Evolutionary conservation across 2,329 filamentous ascomycete genomes (phyloP), one percentile per base, ranked within the genome.

Genomic region (Coniochaeta prunicola): DNA sequence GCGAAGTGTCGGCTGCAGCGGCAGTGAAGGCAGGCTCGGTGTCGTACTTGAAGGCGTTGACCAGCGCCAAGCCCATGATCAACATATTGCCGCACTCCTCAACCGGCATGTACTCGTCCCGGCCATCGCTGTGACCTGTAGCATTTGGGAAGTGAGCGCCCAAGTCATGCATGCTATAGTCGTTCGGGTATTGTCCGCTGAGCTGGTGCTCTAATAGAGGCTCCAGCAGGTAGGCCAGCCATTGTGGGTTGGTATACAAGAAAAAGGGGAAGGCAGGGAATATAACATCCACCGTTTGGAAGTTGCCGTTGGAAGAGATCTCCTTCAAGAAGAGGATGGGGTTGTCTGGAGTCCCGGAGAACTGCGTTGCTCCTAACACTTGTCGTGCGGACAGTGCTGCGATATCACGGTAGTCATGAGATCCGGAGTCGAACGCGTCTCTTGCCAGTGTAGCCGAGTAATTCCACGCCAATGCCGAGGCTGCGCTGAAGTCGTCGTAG

Each of bases 261-360:
- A 93, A 93, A 78, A 93, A 94, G 0, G 91, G 90, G 72, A 91
- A 92, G 0, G 90, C 82, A 0, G 90, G 91, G 76, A 92, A 94
- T 65, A 96, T 93, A 59, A 96, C 89, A 74, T 93, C 90, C 12
- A 94, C 88, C 0, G 90, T 94, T 69, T 94, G 90, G 71, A 87
- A 87, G 67, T 96, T 93, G 4, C 90, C 90, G 65, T 93, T 89
- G 2, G 88, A 92, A 1, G 89, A 91, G 59, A 94, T 93, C 70
- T 94, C 91, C 69, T 94, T 94, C 61, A 93, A 74, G 73, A 94
- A 94, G 24, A 94, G 71, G 45, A 93, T 80, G 0, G 89, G 88
- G 62, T 85, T 79, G 3, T 91, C 82, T 1, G 87, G 82, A 21
- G 89, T 89, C 48, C 89, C 84, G 7, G 88, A 82, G 74, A 92